A percentile compares a stretch with the other conserved stretches of the same genome.
Conservation (phyloP, 2,329 filamentous ascomycete genomes). For the Beauveria bassiana region DNA sequence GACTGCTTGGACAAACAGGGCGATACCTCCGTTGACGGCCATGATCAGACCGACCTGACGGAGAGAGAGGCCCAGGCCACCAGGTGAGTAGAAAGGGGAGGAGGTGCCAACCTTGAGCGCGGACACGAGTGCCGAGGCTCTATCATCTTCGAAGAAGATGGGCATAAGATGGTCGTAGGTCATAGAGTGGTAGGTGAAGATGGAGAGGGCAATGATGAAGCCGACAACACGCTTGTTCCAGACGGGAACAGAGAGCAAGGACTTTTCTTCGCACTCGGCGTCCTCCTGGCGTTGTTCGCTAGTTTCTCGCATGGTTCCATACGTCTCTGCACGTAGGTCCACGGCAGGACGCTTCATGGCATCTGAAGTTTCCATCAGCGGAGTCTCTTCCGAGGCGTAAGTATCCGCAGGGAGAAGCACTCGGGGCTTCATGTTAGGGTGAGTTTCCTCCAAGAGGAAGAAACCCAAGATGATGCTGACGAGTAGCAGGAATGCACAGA, state of each 20-base stretch:
- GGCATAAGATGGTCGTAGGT: constrained; percentile 86
- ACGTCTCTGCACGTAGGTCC: constrained; percentile 69
- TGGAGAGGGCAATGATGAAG: constrained; percentile 72
- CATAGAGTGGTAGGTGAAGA: constrained; percentile 95
- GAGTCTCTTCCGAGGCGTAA: constrained; percentile 58
- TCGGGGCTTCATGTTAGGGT: constrained; percentile 67
- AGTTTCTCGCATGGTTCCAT: constrained; percentile 57
- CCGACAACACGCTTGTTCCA: constrained; percentile 59
- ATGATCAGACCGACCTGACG: constrained; percentile 55
- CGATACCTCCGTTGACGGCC: constrained; percentile 51
- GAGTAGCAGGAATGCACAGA: constrained; percentile 70
- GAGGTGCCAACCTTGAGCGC: constrained; percentile 22
- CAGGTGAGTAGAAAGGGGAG: constrained; percentile 48
- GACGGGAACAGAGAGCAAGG: constrained; percentile 29
- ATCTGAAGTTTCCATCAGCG: constrained; percentile 67
- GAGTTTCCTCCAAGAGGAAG: constrained; percentile 78
- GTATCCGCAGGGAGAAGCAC: constrained; percentile 38
- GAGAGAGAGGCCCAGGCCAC: constrained; percentile 55
- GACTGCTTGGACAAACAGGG: constrained; percentile 50
- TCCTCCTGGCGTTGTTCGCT: constrained; percentile 41
- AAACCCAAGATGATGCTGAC: constrained; percentile 76
- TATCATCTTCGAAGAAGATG: constrained; percentile 82
- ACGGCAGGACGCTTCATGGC: constrained; percentile 65
- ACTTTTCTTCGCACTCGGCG: constrained; percentile 26
- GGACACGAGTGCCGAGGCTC: constrained; percentile 32